Percentiles rank a stretch among this genome's conserved stretches.
Conservation (phyloP, 2,329 filamentous ascomycete species). For the Trichoderma breve region DNA sequence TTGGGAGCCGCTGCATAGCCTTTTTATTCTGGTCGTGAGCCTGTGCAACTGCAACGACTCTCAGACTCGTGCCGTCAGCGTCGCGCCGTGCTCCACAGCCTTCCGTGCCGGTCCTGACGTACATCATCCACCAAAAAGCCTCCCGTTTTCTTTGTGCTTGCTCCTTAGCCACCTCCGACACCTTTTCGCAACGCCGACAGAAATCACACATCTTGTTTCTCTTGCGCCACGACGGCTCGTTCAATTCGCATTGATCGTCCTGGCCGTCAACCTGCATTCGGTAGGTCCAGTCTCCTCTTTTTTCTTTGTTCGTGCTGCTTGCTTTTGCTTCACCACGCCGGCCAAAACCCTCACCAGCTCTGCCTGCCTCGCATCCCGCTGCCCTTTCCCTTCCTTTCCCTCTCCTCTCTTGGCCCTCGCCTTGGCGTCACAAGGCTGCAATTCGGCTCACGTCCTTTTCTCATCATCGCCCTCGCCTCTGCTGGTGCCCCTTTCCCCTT, state of each 20-base stretch:
- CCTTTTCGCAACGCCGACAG: constrained; percentile 9
- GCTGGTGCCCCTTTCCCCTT: neutral
- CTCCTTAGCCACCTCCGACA: constrained; percentile 19
- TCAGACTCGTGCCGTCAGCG: constrained; percentile 19
- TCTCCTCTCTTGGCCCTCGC: neutral
- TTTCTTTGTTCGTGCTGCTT: neutral
- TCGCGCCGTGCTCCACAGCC: constrained; percentile 21
- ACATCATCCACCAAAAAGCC: constrained; percentile 21
- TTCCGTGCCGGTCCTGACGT: constrained; percentile 22
- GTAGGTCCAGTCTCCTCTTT: constrained; percentile 6
- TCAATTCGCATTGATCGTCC: constrained; percentile 3
- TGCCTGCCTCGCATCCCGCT: neutral
- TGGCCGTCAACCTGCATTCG: neutral
- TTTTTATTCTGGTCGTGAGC: constrained; percentile 4
- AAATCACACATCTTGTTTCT: neutral
- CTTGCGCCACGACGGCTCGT: neutral
- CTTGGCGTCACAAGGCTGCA: neutral
- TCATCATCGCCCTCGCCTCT: neutral
- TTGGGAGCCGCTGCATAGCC: constrained; percentile 11
- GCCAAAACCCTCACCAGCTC: constrained; percentile 14
- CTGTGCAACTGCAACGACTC: constrained; percentile 16
- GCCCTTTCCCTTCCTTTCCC: neutral
- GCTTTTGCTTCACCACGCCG: neutral
- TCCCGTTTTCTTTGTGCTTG: constrained; percentile 19
- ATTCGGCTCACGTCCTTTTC: neutral